Percentiles rank a stretch among this genome's conserved stretches.
phyloP scores from a whole-genome alignment of 2,329 filamentous ascomycete genomes.

The Fusarium piperis region DNA sequence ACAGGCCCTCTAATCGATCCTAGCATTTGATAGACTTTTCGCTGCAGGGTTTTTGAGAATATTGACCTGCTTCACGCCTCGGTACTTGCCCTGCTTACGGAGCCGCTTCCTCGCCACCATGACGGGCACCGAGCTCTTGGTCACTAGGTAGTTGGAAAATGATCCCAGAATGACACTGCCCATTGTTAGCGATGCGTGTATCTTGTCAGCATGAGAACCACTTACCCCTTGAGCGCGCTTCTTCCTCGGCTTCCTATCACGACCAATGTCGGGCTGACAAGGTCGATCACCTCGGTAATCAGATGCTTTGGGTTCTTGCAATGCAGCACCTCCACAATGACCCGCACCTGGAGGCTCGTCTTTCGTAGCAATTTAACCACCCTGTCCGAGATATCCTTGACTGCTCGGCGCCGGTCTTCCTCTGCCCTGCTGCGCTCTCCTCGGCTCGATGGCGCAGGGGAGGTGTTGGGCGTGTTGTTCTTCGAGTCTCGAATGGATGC shows the following conservation, averaged over 20 bases:
- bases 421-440: conserved; percentile 70
- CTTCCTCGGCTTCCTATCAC: conserved; percentile 92
- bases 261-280: conserved; percentile 89
- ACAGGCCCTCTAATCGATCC: conserved; percentile 70
- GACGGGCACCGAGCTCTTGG: conserved; percentile 94
- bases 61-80: conserved; percentile 80
- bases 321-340: conserved; percentile 95
- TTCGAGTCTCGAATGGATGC: conserved; percentile 45
- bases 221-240: conserved; percentile 91
- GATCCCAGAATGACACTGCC: conserved; percentile 89
- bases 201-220: conserved; percentile 23
- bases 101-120: conserved; percentile 96
- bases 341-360: conserved; percentile 89
- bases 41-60: conserved; percentile 78
- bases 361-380: conserved; percentile 89
- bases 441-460: conserved; percentile 58
- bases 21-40: conserved; percentile 74
- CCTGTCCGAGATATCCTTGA: conserved; percentile 84
- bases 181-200: conserved; percentile 44
- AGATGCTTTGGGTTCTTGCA: conserved; percentile 98
- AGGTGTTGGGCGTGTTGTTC: conserved; percentile 51
- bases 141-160: conserved; percentile 97
- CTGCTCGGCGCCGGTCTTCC: conserved; percentile 80
- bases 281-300: conserved; percentile 96
- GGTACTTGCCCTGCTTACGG: conserved; percentile 85